Percentiles rank a stretch among this genome's conserved stretches.
These are phyloP conservation scores for Aureobasidium leucospermi DNA, from an alignment of 2,329 filamentous ascomycete species.

Conservation along the genomic window DNA sequence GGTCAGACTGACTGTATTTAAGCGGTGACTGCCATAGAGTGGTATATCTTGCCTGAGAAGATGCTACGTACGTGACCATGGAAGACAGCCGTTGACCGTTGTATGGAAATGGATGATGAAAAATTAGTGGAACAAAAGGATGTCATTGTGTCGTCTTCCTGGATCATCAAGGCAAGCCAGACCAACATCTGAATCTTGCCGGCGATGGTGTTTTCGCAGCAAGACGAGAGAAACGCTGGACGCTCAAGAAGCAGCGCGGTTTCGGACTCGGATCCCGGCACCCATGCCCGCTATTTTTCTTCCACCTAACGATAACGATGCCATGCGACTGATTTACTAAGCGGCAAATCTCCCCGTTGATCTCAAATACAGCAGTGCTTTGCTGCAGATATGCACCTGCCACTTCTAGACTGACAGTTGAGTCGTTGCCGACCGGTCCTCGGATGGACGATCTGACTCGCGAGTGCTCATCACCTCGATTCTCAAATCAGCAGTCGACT, in stretches of 20 bases:
- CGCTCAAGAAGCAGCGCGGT: too few relatives aligned
- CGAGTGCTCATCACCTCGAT: background rate
- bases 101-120: background rate
- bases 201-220: too few relatives aligned
- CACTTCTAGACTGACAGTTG: background rate
- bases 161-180: too few relatives aligned
- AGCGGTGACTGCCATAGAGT: too few relatives aligned
- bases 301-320: background rate
- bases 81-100: background rate
- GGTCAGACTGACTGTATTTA: too few relatives aligned
- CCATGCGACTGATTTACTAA: background rate
- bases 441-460: background rate
- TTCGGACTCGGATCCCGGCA: too few relatives aligned
- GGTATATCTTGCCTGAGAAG: background rate
- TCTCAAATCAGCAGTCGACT: background rate
- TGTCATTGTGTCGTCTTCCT: too few relatives aligned
- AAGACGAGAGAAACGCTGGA: too few relatives aligned
- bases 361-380: too few relatives aligned
- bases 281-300: too few relatives aligned
- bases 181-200: too few relatives aligned
- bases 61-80: background rate
- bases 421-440: background rate
- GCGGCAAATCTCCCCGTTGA: background rate
- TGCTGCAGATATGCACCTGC: background rate
- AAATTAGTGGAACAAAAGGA: too few relatives aligned